Evolutionary conservation across 1,139 yeast genomes (phyloP), one percentile per base, ranked within the genome.

Genomic region (Ogataea hybrid): DNA sequence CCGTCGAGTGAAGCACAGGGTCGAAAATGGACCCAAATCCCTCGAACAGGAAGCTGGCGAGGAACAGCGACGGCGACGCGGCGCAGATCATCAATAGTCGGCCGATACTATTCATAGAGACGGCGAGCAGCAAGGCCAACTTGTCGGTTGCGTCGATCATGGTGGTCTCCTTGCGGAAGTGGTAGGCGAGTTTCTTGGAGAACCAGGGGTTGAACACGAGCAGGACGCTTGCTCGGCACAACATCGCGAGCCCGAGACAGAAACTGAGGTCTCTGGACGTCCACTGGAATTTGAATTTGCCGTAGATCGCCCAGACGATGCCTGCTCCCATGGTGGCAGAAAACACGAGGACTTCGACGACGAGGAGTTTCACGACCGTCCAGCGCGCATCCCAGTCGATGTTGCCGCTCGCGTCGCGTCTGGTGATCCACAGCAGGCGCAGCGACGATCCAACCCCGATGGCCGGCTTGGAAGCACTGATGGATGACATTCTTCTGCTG

Each of bases 201-300:
- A 68, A 31, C 37, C 63, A 44, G 9, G 84, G 81, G 36, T 73
- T 62, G 3, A 73, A 39, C 0, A 68, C 35, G 12, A 73, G 67
- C 11, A 79, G 57, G 0, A 70, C 64, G 0, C 67, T 14, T 0
- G 77, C 69, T 41, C 73, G 64, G 4, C 76, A 61, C 1, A 76
- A 49, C 36, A 87, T 84, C 2, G 73, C 52, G 1, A 73, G 46
- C 0, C 90, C 77, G 45, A 86, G 61, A 44, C 77, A 71, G 46
- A 73, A 71, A 6, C 92, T 89, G 25, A 83, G 63, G 37, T 75
- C 74, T 3, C 67, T 72, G 16, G 86, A 71, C 2, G 66, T 64
- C 87, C 94, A 83, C 17, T 70, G 54, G 59, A 79, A 85, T 32
- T 56, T 59, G 56, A 71, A 79, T 23, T 83, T 76, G 0, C 83